These are phyloP conservation scores for Agaricus sinodeliciosus DNA, from an alignment of 768 basidiomycete genomes.

Conservation along the genomic window DNA sequence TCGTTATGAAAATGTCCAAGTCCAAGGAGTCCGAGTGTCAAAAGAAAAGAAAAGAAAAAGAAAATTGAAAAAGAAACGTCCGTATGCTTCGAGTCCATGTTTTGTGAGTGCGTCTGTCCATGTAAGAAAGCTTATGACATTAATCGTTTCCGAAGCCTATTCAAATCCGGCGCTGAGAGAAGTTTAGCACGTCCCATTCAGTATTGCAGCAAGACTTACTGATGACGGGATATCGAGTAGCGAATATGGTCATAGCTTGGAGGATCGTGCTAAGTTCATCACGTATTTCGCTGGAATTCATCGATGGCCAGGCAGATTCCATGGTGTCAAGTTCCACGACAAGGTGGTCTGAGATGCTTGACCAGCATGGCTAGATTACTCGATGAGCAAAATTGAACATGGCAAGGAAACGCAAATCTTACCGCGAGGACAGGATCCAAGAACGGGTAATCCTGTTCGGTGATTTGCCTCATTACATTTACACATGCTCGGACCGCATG, in stretches of 20 bases:
- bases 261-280: constrained; percentile 55
- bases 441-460: constrained; percentile 59
- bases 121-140: constrained; percentile 16
- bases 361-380: constrained; percentile 59
- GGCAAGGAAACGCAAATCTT: constrained; percentile 20
- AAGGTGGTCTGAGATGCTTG: constrained; percentile 57
- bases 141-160: constrained; percentile 37
- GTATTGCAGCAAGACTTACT: constrained; percentile 20
- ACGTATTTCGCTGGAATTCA: constrained; percentile 51
- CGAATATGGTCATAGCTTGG: constrained; percentile 58
- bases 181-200: background rate
- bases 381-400: background rate
- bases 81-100: constrained; percentile 15
- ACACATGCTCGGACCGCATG: constrained; percentile 56
- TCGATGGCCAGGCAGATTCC: constrained; percentile 57
- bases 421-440: constrained; percentile 79
- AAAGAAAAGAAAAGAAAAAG: background rate
- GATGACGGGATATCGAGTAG: constrained; percentile 54
- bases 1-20: constrained; percentile 8
- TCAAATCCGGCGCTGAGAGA: constrained; percentile 27
- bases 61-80: background rate
- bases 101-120: constrained; percentile 12
- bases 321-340: constrained; percentile 59
- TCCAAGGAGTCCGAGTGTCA: constrained; percentile 6
- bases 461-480: constrained; percentile 53